These are phyloP conservation scores for Vigna nakashimae DNA, from an alignment of 306 rosid genomes.

Conservation along the genomic window DNA sequence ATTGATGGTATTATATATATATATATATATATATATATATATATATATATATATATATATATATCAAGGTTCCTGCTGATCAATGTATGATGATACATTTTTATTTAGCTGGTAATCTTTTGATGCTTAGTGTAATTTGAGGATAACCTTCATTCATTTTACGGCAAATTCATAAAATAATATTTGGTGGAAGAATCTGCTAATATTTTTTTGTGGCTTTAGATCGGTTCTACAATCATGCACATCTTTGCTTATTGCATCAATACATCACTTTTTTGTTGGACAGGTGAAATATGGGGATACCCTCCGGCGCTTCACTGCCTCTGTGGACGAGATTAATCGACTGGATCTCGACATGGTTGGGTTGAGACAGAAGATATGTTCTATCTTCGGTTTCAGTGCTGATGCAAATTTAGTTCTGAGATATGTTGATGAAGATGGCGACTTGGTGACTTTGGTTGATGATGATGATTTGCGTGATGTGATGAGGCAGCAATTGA, in stretches of 20 bases:
- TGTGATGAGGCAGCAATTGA: conserved; percentile 70
- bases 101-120: background rate
- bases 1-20: background rate
- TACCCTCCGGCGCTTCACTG: conserved; percentile 83
- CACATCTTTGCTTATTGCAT: background rate
- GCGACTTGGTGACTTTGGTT: conserved; percentile 78
- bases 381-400: conserved; percentile 57
- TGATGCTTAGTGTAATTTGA: background rate
- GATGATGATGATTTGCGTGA: conserved; percentile 86
- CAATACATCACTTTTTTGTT: conserved; percentile 21
- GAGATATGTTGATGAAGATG: conserved; percentile 92
- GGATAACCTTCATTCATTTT: background rate
- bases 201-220: background rate
- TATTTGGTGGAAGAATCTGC: background rate
- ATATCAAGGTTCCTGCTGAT: background rate
- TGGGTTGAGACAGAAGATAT: conserved; percentile 65
- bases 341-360: conserved; percentile 74
- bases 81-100: background rate
- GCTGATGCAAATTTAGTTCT: conserved; percentile 59
- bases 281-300: conserved; percentile 74
- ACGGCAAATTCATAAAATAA: background rate
- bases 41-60: too few relatives aligned
- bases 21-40: too few relatives aligned
- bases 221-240: background rate
- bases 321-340: conserved; percentile 51